These are phyloP conservation scores for Boehmeria nivea DNA, from an alignment of 306 rosid genomes.

Conservation along the genomic window DNA sequence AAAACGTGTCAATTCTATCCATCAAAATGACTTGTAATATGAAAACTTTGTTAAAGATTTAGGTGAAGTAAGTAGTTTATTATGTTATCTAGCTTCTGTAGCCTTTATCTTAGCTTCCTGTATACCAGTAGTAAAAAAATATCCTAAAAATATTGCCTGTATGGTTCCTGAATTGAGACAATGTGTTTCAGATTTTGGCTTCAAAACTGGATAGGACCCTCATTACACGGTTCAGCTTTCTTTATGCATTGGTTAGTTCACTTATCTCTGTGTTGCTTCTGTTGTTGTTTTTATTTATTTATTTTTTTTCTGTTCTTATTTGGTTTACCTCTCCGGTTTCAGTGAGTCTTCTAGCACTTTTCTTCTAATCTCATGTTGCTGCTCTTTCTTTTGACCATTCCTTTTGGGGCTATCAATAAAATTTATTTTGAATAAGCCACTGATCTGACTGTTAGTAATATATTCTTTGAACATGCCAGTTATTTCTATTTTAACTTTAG, in stretches of 20 bases:
- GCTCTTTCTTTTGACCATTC: too few species aligned
- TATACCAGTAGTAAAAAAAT: too few species aligned
- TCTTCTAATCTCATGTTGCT: neutral
- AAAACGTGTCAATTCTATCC: too few species aligned
- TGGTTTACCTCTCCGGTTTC: neutral
- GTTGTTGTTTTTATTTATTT: too few species aligned
- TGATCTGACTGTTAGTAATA: too few species aligned
- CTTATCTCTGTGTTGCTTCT: constrained; percentile 15
- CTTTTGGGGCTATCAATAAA: too few species aligned
- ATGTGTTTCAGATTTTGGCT: constrained; percentile 81
- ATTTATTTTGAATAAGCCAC: too few species aligned
- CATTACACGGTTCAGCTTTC: constrained; percentile 73
- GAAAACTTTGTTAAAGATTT: too few species aligned
- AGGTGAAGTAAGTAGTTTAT: too few species aligned
- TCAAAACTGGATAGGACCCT: constrained; percentile 97
- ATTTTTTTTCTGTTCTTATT: neutral
- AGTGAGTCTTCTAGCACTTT: neutral
- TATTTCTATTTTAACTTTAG: neutral
- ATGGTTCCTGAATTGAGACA: constrained; percentile 22
- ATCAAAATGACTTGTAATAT: too few species aligned
- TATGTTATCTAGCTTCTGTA: too few species aligned
- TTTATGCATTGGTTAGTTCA: constrained; percentile 74
- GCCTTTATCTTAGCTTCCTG: too few species aligned
- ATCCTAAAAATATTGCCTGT: neutral
- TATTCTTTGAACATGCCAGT: neutral